phyloP scores from a whole-genome alignment of 179 eudicot genomes.

The Dionaea muscipula region DNA sequence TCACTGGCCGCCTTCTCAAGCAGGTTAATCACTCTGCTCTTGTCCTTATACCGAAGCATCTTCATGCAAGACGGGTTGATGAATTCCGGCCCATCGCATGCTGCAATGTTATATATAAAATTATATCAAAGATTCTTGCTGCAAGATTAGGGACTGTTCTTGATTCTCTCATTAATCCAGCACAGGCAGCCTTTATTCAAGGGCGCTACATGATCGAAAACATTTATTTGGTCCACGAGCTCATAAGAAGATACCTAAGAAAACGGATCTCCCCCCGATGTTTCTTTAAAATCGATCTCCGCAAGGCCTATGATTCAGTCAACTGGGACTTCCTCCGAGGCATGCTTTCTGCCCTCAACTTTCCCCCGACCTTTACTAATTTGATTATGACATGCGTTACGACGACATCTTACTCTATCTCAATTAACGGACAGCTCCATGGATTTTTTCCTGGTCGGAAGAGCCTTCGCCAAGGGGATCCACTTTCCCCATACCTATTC shows the following conservation, averaged over 20 bases:
- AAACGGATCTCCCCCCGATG: not conserved
- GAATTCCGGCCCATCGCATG: no score
- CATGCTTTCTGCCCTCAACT: not conserved
- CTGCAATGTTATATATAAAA: not conserved
- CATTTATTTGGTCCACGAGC: not conserved
- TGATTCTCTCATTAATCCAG: not conserved
- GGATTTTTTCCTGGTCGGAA: not conserved
- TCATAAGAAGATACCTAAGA: not conserved
- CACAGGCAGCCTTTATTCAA: not conserved
- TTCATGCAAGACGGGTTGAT: no score
- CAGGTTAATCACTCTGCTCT: no score
- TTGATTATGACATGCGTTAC: not conserved
- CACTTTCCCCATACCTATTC: not conserved
- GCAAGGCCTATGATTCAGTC: not conserved
- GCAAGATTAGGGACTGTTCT: not conserved
- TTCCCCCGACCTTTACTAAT: not conserved
- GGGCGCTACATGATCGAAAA: not conserved
- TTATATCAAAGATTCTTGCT: not conserved
- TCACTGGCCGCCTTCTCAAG: not conserved
- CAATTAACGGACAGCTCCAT: not conserved
- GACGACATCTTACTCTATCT: not conserved
- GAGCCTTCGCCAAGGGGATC: not conserved
- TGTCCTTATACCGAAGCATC: no score
- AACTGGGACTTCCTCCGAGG: not conserved
- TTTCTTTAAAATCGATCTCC: not conserved